Evolutionary conservation across 306 rosid genomes (phyloP), one percentile per base, ranked within the genome.

Genomic region (Fragaria vesca): DNA sequence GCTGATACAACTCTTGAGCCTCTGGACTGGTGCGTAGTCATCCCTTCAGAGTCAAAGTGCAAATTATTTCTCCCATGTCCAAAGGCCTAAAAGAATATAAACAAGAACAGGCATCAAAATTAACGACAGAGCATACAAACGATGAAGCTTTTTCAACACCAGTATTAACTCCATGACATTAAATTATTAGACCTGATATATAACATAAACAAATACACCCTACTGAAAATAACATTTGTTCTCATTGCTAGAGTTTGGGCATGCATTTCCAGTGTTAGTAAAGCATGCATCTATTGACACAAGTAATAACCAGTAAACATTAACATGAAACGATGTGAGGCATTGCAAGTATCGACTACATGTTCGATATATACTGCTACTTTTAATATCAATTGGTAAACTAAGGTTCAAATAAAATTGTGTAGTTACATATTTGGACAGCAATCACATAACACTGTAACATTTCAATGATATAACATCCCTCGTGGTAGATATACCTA

Each of bases 11-110:
- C 30, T 86, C 79, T 90, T 72, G 87, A 74, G 76, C 83, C 83
- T 81, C 85, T 86, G 75, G 80, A 77, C 36, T 85, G 84, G 84
- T 75, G 81, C 65, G 21, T 87, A 28, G 83, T 80, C 69, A 76
- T 71, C 69, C 74, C 74, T 69, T 90, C 95, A 4, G 84, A 83
- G 62, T 90, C 95, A 28, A 85, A 62, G 74, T 77, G 80, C n/a
- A 72, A 65, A 77, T 79, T 82, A 82, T 74, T 79, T 76, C 83
- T 83, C 42, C 81, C 81, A 16, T 81, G 67, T 82, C 88, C 89
- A 73, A 84, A 66, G 42, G 86, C 93, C 97, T 90, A 69, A 73
- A 82, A 78, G 74, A 87, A 81, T 62, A 51, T 24, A 52, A 40
- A 67, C 38, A 6, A 78, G 47, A 38, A 45, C 52, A 76, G n/a